Evolutionary conservation across 2,329 filamentous ascomycete species (phyloP), one percentile per base, ranked within the genome.

Genomic region (Trichoderma semiorbis): DNA sequence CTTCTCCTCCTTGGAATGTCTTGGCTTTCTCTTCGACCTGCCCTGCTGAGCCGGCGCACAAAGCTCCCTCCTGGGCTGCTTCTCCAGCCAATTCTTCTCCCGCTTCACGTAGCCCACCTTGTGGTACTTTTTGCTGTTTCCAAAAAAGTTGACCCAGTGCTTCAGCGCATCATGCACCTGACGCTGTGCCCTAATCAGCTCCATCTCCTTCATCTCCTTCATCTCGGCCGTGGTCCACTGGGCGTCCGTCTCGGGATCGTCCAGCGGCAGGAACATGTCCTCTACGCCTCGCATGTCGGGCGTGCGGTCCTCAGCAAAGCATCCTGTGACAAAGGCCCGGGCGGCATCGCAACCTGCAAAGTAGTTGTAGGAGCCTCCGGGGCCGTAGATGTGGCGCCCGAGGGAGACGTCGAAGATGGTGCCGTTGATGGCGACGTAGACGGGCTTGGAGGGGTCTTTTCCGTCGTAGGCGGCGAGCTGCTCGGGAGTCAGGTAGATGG

Each of bases 361-460:
- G 83, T 92, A 91, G 78, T 91, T 87, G 85, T 99, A 99, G 47
- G 90, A 90, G 5, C 95, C 96, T 32, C 94, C 94, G 0, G 95
- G 91, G 0, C 93, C 93, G 84, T 96, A 96, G 82, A 92, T 84
- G 80, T 87, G 81, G 76, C 88, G 85, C 69, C 90, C 90, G 34
- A 86, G 83, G n/a, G 89, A 88, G 53, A 97, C 93, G 81, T 97
- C 93, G 86, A 92, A 96, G 82, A 97, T 93, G 72, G 90, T 93
- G 78, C 92, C 91, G 84, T 96, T 95, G 78, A 99, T 90, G 74
- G 94, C 94, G 70, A 99, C 88, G 84, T 97, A 97, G 80, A 98
- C 89, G 7, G 96, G 96, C 72, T 92, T 90, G 8, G 83, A 80
- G 11, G 90, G 84, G 81, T 97, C 90, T 72, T 84, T 87, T 83